A percentile compares a stretch with the other conserved stretches of the same genome.
These are phyloP conservation scores for Tuber brumale DNA, from an alignment of 495 filamentous ascomycete genomes.

Conservation along the genomic window DNA sequence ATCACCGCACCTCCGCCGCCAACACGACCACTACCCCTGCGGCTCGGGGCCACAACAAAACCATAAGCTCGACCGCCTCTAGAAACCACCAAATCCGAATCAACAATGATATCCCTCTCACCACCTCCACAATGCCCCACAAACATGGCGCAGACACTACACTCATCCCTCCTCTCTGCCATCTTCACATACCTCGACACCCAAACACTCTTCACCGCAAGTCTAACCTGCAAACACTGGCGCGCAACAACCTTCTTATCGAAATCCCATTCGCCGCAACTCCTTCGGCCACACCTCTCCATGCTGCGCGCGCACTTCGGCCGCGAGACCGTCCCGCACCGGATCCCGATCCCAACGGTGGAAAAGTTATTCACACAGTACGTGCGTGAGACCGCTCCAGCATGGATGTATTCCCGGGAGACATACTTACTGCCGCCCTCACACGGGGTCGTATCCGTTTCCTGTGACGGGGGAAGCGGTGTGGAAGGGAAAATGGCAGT, in stretches of 20 bases:
- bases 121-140: neutral
- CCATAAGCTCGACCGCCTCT: neutral
- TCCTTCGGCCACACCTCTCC: slow-evolving; percentile 37
- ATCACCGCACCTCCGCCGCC: neutral
- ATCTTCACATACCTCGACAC: slow-evolving; percentile 30
- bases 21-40: neutral
- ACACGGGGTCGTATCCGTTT: neutral
- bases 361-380: slow-evolving; percentile 34
- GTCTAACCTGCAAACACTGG: slow-evolving; percentile 34
- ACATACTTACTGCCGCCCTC: neutral
- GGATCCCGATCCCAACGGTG: slow-evolving; percentile 31
- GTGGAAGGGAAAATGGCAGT: slow-evolving; percentile 1
- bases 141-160: slow-evolving; percentile 16
- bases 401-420: neutral
- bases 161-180: slow-evolving; percentile 23
- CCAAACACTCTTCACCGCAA: slow-evolving; percentile 36
- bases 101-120: neutral
- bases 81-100: neutral
- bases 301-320: slow-evolving; percentile 37
- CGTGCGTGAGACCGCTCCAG: slow-evolving; percentile 8
- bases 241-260: slow-evolving; percentile 34
- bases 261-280: slow-evolving; percentile 27
- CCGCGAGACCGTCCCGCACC: slow-evolving; percentile 27
- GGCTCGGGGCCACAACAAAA: neutral
- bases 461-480: neutral